Evolutionary conservation across 2,329 filamentous ascomycete species (phyloP).

Genomic region (Trichoderma sp.): DNA sequence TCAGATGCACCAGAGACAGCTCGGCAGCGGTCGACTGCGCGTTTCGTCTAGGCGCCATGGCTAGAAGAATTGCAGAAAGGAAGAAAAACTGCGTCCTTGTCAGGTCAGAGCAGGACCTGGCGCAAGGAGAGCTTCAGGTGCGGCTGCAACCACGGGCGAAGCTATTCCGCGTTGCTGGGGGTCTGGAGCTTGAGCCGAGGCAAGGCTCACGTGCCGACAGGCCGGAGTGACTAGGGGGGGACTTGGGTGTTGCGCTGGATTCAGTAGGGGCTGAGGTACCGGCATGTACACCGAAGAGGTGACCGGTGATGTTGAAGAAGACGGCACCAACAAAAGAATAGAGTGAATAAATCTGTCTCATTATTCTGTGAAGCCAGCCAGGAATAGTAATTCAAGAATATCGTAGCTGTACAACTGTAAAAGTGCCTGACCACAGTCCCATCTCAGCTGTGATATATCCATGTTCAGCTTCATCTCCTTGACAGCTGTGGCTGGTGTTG

Average conservation of each 20-base stretch:
- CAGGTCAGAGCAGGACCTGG: background rate
- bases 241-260: background rate
- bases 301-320: no score
- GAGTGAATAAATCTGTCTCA: no score
- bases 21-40: slow-evolving; percentile 73
- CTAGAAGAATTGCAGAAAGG: slow-evolving; percentile 22
- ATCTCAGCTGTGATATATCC: no score
- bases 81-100: background rate
- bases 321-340: no score
- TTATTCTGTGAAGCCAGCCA: no score
- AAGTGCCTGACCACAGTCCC: no score
- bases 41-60: slow-evolving; percentile 56
- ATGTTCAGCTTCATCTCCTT: background rate
- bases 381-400: no score
- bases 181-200: slow-evolving; percentile 39
- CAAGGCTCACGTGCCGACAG: slow-evolving; percentile 41
- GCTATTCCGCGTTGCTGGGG: slow-evolving; percentile 27
- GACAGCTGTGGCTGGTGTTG: background rate
- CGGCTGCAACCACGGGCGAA: slow-evolving; percentile 16
- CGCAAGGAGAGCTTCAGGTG: slow-evolving; percentile 6
- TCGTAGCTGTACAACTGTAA: no score
- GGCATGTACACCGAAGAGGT: background rate
- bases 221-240: background rate
- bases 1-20: slow-evolving; percentile 81
- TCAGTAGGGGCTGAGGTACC: background rate